Evolutionary conservation across 345 rosid genomes (phyloP), one percentile per base, ranked within the genome.

Genomic region (Populus simonii): DNA sequence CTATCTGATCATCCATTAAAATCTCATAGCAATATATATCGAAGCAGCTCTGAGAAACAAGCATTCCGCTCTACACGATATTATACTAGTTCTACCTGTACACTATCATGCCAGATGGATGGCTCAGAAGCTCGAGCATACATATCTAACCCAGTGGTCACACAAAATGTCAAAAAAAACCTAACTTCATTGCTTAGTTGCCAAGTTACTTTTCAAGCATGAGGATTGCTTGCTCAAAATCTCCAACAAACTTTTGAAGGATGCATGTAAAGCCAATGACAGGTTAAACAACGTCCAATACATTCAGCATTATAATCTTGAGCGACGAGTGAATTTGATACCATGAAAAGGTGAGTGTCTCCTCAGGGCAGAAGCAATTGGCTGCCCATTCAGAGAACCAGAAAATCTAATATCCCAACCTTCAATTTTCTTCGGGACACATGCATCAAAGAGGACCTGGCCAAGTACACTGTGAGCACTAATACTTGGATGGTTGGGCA

Each of bases 331-430:
- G 75, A 82, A 74, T 86, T 84, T 93, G 79, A 85, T 77, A 61
- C 86, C 87, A 51, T 75, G 86, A 80, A 86, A 76, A 74, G 82
- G 89, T 7, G 90, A 90, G 72, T 70, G 88, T 78, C 89, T 87
- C 15, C 89, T 87, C 11, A 81, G 82, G 33, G 90, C 87, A 75
- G 94, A 88, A 15, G 88, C 90, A 65, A 86, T 84, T 1, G 92
- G 96, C 78, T 90, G 94, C 49, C 93, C 92, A 18, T 93, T 93
- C 25, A 88, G 69, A 68, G 90, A 88, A 62, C 96, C 89, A 1
- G 87, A 83, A 57, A 96, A 90, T 82, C 94, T 93, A 57, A 93
- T 85, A 89, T 96, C 99, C 99, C 99, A 93, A 0, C 98, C 99
- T 85, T 96, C 99, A 12, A 96, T 88, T 31, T 92, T 93, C 89